These are phyloP conservation scores for Yamadazyma sp. DNA, from an alignment of 805 yeast species.

Conservation along the genomic window DNA sequence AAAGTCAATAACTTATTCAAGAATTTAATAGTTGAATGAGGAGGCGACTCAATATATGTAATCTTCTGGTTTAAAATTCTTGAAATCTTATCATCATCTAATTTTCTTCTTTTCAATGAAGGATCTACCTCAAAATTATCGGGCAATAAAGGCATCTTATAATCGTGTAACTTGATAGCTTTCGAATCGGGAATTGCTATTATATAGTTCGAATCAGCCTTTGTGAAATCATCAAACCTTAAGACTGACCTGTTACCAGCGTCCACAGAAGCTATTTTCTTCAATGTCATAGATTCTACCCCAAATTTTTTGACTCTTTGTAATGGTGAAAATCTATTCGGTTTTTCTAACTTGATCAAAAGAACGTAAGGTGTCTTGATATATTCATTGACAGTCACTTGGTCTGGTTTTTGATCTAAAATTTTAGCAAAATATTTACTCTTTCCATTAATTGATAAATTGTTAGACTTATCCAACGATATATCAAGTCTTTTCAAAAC, in stretches of 20 bases:
- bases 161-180: not conserved
- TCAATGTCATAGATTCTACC: slow-evolving; percentile 3
- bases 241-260: not conserved
- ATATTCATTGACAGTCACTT: not conserved
- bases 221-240: not conserved
- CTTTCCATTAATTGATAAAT: slow-evolving; percentile 16
- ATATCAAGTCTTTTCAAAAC: slow-evolving; percentile 20
- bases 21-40: not conserved
- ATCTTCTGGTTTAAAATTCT: not conserved
- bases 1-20: slow-evolving; percentile 1
- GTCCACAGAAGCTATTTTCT: not conserved
- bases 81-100: not conserved
- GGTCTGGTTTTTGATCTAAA: not conserved
- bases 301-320: slow-evolving; percentile 5
- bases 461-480: slow-evolving; percentile 11
- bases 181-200: slow-evolving; percentile 2
- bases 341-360: slow-evolving; percentile 3
- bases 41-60: slow-evolving; percentile 1
- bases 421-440: slow-evolving; percentile 30
- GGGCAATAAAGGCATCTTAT: too few species aligned
- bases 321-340: slow-evolving; percentile 8
- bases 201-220: slow-evolving; percentile 4
- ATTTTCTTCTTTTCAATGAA: not conserved
- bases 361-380: not conserved
- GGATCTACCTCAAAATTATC: slow-evolving; percentile 1